These are phyloP conservation scores for Quercus engelmannii DNA, from an alignment of 306 rosid genomes.

Conservation along the genomic window DNA sequence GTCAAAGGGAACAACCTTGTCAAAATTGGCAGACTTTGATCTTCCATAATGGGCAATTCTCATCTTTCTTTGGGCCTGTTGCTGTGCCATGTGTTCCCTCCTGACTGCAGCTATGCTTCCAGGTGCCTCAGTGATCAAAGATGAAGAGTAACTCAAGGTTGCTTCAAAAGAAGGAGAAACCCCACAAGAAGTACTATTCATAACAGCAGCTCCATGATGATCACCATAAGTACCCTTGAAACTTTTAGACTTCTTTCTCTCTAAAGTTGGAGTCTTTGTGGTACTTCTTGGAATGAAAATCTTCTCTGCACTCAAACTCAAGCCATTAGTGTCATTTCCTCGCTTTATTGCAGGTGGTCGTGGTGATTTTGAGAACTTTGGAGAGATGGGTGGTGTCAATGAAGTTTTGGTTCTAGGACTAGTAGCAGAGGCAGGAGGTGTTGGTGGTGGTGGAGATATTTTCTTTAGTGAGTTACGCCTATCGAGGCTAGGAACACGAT, in stretches of 20 bases:
- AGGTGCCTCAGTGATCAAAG: conserved; percentile 82
- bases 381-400: conserved; percentile 61
- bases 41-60: conserved; percentile 95
- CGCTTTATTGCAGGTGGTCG: conserved; percentile 74
- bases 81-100: conserved; percentile 87
- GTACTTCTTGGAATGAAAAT: conserved; percentile 44
- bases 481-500: conserved; percentile 67
- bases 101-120: conserved; percentile 97
- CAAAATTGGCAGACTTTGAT: conserved; percentile 88
- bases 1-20: conserved; percentile 52
- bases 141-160: conserved; percentile 65
- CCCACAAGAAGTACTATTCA: background rate
- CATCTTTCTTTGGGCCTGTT: conserved; percentile 88
- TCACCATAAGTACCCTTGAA: conserved; percentile 46
- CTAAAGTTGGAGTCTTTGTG: conserved; percentile 48
- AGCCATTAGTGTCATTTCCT: conserved; percentile 57
- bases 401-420: conserved; percentile 33
- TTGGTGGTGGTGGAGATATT: conserved; percentile 42
- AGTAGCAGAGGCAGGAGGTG: conserved; percentile 25
- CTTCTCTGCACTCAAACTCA: conserved; percentile 66
- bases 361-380: conserved; percentile 64
- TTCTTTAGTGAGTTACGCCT: conserved; percentile 64
- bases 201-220: conserved; percentile 15
- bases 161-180: conserved; percentile 40
- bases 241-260: conserved; percentile 89